Conservation (phyloP, 148 eudicot genomes). For the Simmondsia chinensis region DNA sequence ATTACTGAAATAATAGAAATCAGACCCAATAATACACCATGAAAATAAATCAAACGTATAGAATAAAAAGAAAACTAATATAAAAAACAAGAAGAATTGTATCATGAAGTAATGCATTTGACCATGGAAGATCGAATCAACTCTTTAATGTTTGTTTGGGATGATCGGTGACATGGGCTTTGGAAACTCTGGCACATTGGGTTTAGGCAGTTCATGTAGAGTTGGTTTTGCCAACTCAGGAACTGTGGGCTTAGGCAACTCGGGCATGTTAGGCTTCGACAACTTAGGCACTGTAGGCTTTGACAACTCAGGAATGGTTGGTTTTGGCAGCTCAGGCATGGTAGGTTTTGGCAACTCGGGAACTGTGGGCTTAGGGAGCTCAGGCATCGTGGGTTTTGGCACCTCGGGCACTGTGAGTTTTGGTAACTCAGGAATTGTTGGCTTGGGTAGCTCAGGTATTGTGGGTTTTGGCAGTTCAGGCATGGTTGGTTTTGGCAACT, state of each 20-base stretch:
- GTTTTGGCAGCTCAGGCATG: neutral
- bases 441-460: constrained; percentile 11
- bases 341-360: constrained; percentile 11
- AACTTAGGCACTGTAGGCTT: no score
- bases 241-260: neutral
- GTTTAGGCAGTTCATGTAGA: neutral
- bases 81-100: no score
- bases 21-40: no score
- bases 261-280: no score
- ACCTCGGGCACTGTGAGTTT: constrained; percentile 1
- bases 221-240: neutral
- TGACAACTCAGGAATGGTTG: no score
- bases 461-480: constrained; percentile 1
- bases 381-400: neutral
- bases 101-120: no score
- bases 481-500: constrained; percentile 3
- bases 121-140: no score
- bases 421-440: neutral
- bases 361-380: neutral
- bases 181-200: neutral
- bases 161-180: no score
- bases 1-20: no score
- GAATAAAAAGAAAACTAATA: no score
- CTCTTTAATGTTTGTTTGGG: no score
- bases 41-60: no score